Percentiles rank a stretch among this genome's conserved stretches.
Conservation (phyloP, 2,329 filamentous ascomycete genomes). For the Sclerotinia sclerotiorum region DNA sequence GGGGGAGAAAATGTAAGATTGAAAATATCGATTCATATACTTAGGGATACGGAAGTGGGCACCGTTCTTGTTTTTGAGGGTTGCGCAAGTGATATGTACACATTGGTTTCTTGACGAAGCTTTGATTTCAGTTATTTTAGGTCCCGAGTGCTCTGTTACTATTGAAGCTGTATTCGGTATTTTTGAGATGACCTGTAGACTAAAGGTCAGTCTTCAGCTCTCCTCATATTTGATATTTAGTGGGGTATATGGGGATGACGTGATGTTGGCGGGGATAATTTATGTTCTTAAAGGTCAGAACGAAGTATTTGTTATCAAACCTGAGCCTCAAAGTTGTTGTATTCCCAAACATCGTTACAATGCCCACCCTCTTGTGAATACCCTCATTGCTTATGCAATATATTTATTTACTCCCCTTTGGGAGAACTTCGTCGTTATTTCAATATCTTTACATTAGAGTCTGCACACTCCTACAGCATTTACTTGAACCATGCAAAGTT, state of each 20-base stretch:
- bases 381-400: neutral
- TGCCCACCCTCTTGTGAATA: no score
- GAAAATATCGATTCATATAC: neutral
- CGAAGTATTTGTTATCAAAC: neutral
- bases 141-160: neutral
- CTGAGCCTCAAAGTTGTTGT: neutral
- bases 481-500: neutral
- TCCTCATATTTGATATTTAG: neutral
- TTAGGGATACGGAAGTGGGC: neutral
- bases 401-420: neutral
- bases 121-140: neutral
- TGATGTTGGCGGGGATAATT: neutral
- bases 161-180: neutral
- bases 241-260: neutral
- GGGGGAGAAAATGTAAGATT: conserved; percentile 65
- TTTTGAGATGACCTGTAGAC: neutral
- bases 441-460: neutral
- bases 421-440: neutral
- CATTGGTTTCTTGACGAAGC: neutral
- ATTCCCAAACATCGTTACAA: neutral
- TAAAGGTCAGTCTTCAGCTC: neutral
- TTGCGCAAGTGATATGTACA: neutral
- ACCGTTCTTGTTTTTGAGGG: neutral
- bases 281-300: neutral
- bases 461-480: fast-evolving